Evolutionary conservation across 495 filamentous ascomycete genomes (phyloP).

Genomic region (Penicillium tannophilum): DNA sequence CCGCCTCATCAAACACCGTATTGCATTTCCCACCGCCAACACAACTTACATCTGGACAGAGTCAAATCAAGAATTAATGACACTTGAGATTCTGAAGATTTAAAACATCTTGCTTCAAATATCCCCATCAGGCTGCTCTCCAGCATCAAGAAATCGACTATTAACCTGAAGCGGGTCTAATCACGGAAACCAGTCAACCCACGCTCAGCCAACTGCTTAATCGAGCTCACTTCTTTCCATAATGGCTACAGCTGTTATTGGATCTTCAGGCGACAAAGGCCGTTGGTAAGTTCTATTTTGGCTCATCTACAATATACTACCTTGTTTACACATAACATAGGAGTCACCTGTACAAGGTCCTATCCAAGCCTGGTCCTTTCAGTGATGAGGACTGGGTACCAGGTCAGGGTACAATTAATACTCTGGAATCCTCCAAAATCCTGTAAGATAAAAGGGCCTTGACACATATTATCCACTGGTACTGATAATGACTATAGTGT

Average conservation of each 20-base stretch:
- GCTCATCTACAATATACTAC: background rate
- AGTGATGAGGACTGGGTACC: conserved; percentile 70
- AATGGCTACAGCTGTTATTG: conserved; percentile 22
- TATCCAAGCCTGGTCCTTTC: conserved; percentile 75
- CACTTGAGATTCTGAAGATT: background rate
- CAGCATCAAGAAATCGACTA: background rate
- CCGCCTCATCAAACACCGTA: conserved; percentile 17
- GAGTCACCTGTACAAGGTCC: conserved; percentile 79
- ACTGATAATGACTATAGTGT: conserved; percentile 35
- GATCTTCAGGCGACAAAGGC: conserved; percentile 25
- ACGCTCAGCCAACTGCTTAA: conserved; percentile 2
- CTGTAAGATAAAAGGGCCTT: conserved; percentile 50
- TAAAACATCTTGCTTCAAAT: background rate
- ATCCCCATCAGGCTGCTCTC: background rate
- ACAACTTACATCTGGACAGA: conserved; percentile 4
- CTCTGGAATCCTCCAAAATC: conserved; percentile 67
- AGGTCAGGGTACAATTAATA: conserved; percentile 61
- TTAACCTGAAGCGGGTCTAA: background rate
- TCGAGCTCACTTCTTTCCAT: background rate
- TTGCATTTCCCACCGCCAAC: conserved; percentile 17
- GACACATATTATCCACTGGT: background rate
- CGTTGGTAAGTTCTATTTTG: conserved; percentile 14
- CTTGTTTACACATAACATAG: conserved; percentile 39
- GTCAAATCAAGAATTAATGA: background rate
- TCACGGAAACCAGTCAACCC: background rate